These are phyloP conservation scores for Ophiostoma pallidulum DNA, from an alignment of 2,329 filamentous ascomycete species.

Conservation along the genomic window DNA sequence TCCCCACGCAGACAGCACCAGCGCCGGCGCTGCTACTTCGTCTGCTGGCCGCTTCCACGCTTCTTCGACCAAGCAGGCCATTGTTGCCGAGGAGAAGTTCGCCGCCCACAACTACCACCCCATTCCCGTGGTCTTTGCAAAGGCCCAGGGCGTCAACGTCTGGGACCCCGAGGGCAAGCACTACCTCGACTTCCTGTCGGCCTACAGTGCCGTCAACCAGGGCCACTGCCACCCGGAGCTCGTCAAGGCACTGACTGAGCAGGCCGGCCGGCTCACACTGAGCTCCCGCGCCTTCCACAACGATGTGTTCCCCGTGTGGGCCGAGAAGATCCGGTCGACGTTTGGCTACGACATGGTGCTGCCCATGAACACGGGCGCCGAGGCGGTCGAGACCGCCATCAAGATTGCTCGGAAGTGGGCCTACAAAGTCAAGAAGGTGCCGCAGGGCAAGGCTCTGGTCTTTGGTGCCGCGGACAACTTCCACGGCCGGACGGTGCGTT, in stretches of 20 bases:
- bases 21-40: constrained; percentile 23
- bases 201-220: constrained; percentile 96
- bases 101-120: constrained; percentile 99
- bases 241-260: constrained; percentile 79
- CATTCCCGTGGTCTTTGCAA: constrained; percentile 84
- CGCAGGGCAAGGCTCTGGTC: constrained; percentile 71
- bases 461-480: constrained; percentile 88
- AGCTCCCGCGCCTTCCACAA: constrained; percentile 97
- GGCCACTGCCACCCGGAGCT: constrained; percentile 96
- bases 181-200: constrained; percentile 96
- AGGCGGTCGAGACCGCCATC: constrained; percentile 91
- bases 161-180: constrained; percentile 96
- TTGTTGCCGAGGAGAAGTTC: constrained; percentile 69
- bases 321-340: constrained; percentile 77
- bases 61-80: constrained; percentile 68
- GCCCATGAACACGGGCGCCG: constrained; percentile 96
- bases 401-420: constrained; percentile 98
- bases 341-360: constrained; percentile 97
- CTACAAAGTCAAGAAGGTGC: constrained; percentile 90
- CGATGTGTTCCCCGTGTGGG: constrained; percentile 94
- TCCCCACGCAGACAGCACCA: constrained; percentile 44
- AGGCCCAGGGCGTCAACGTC: constrained; percentile 74
- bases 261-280: constrained; percentile 80
- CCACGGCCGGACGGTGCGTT: constrained; percentile 88
- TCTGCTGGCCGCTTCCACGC: constrained; percentile 53